These are phyloP conservation scores for Vigna angularis DNA, from an alignment of 306 rosid species.

Conservation along the genomic window DNA sequence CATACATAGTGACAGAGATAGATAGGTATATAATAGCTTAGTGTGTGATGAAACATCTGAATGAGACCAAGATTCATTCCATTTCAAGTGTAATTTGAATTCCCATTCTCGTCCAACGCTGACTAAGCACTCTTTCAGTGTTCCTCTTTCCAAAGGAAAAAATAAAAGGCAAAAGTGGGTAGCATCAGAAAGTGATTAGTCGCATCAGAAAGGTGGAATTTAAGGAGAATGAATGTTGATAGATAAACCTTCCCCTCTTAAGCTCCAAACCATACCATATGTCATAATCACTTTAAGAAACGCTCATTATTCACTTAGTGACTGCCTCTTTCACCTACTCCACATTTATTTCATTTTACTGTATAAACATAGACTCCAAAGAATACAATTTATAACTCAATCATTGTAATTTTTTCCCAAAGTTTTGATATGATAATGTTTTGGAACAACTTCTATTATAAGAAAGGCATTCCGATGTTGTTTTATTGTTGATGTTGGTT, in stretches of 20 bases:
- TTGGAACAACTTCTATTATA: no score
- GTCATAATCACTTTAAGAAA: not conserved
- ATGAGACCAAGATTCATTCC: not conserved
- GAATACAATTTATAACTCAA: no score
- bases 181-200: constrained; percentile 35
- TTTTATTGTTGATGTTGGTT: not conserved
- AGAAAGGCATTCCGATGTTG: no score
- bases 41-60: not conserved
- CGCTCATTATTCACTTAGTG: not conserved
- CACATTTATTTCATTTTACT: no score
- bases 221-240: not conserved
- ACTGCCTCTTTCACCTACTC: not conserved
- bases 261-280: constrained; percentile 22
- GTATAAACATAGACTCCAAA: no score
- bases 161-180: constrained; percentile 12
- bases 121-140: not conserved
- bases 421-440: no score
- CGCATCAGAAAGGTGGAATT: constrained; percentile 4
- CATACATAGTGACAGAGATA: not conserved
- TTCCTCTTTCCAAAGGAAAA: not conserved
- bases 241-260: not conserved
- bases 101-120: not conserved
- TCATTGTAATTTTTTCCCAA: not conserved
- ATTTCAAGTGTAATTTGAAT: constrained; percentile 3
- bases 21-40: no score